These are phyloP conservation scores for Plasmopara halstedii DNA, from an alignment of 352 stramenopile genomes.

Conservation along the genomic window DNA sequence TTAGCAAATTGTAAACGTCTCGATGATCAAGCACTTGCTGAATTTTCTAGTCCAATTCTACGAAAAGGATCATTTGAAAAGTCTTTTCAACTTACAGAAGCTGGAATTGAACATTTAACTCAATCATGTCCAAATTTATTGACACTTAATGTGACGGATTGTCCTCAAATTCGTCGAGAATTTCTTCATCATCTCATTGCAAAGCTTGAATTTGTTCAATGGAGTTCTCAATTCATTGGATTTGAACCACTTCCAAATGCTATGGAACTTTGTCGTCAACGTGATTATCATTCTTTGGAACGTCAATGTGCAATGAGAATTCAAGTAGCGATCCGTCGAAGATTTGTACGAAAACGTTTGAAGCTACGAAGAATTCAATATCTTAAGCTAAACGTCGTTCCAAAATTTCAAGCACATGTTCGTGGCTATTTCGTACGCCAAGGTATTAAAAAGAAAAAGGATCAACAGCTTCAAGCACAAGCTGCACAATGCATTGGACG, in stretches of 20 bases:
- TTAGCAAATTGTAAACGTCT: constrained; percentile 72
- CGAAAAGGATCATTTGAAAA: constrained; percentile 50
- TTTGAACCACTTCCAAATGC: constrained; percentile 81
- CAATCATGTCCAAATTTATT: constrained; percentile 62
- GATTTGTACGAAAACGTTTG: constrained; percentile 62
- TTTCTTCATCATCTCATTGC: constrained; percentile 69
- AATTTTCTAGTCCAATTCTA: constrained; percentile 32
- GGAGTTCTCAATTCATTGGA: constrained; percentile 74
- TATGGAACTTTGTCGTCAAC: constrained; percentile 52
- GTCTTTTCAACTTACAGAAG: constrained; percentile 66
- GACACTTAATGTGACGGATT: constrained; percentile 81
- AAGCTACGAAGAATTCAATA: too few relatives aligned
- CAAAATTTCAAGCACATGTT: constrained; percentile 71
- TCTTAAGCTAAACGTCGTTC: constrained; percentile 63
- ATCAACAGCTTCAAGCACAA: constrained; percentile 18
- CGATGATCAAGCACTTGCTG: constrained; percentile 51
- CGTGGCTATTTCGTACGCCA: constrained; percentile 72
- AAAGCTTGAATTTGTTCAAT: constrained; percentile 79
- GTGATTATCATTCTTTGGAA: constrained; percentile 42
- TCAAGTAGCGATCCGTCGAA: constrained; percentile 77
- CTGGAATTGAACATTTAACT: constrained; percentile 55
- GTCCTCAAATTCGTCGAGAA: constrained; percentile 50
- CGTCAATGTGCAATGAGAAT: constrained; percentile 54
- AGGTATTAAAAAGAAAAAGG: constrained; percentile 17
- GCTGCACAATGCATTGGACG: constrained; percentile 36